Evolutionary conservation across 805 yeast genomes (phyloP), one percentile per base, ranked within the genome.

Genomic region (Yamadazyma tumulicola): DNA sequence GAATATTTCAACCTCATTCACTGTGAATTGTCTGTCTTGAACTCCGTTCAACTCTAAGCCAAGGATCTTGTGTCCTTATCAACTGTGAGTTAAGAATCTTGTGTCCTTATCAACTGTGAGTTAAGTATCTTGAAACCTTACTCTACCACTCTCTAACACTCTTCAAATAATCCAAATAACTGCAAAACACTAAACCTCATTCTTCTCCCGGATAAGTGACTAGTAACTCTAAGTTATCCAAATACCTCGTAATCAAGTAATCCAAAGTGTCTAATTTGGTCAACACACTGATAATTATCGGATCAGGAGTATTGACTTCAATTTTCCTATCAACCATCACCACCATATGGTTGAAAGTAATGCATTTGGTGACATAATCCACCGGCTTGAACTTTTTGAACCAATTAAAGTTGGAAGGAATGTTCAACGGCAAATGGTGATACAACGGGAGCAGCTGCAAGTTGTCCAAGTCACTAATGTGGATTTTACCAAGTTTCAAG

Each of bases 241-340:
- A 27, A 30, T 49, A 64, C 27, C 67, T 58, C 38, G 63, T 51
- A 15, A 73, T 56, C 31, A 69, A 55, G 39, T 70, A 69, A 50
- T 81, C 85, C 26, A 82, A 56, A 29, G 80, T 74, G 36, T 72
- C 81, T 41, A 83, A 60, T 48, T 82, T 82, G 4, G 83, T 72
- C 42, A 76, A 70, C 1, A 80, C 71, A 32, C 82, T 74, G 24
- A 81, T 63, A 34, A 83, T 53, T 6, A 75, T 67, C 2, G 89
- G 89, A 47, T 83, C 91, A 16, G 83, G 79, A 3, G 81, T 72
- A 18, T 77, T 69, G 3, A 79, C 77, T 39, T 76, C 77, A 15
- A 79, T 59, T 37, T 75, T 77, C 39, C 74, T 80, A 41, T 63
- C 59, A 17, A 81, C 77, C 49, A 77, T 75, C 17, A 81, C 88